Percentiles rank a stretch among this genome's conserved stretches.
Evolutionary conservation across 2,329 filamentous ascomycete genomes (phyloP).

Genomic region (Lecanicillium sp.): DNA sequence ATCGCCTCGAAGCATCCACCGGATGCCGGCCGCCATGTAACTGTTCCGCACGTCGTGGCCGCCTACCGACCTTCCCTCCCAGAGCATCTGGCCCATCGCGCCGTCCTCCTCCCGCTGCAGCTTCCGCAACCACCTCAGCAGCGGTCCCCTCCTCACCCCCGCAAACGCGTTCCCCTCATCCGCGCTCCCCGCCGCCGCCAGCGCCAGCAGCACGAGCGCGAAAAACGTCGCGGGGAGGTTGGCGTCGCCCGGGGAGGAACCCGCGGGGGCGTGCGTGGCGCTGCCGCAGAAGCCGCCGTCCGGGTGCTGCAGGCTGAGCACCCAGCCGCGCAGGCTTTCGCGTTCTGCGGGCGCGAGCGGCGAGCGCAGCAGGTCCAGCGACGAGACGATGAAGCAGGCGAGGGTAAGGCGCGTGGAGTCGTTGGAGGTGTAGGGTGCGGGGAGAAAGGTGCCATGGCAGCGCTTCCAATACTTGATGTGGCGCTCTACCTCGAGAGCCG

Average conservation of each 20-base stretch:
- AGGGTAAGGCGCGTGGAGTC: constrained; percentile 89
- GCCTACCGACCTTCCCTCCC: constrained; percentile 57
- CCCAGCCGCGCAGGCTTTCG: constrained; percentile 58
- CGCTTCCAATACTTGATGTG: constrained; percentile 92
- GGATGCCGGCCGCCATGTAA: constrained; percentile 73
- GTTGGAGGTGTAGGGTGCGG: constrained; percentile 75
- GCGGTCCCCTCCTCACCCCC: constrained; percentile 60
- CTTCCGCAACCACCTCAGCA: constrained; percentile 65
- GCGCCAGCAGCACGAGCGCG: constrained; percentile 66
- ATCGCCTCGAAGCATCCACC: constrained; percentile 72
- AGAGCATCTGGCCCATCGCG: constrained; percentile 81
- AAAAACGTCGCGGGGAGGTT: constrained; percentile 88
- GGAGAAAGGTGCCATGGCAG: constrained; percentile 76
- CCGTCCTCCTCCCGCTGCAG: constrained; percentile 73
- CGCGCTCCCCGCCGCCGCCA: constrained; percentile 31
- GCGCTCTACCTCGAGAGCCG: constrained; percentile 50
- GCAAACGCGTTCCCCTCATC: constrained; percentile 43
- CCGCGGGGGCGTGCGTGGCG: constrained; percentile 51
- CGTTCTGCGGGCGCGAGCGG: constrained; percentile 45
- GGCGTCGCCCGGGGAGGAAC: constrained; percentile 40
- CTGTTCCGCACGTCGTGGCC: constrained; percentile 83
- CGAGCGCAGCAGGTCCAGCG: constrained; percentile 71
- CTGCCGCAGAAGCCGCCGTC: constrained; percentile 85
- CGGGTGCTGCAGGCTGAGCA: constrained; percentile 80
- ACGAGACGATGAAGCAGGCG: constrained; percentile 82